Base-by-base conservation (phyloP, 2,329 filamentous ascomycete genomes). In the Stemphylium lycopersici region DNA sequence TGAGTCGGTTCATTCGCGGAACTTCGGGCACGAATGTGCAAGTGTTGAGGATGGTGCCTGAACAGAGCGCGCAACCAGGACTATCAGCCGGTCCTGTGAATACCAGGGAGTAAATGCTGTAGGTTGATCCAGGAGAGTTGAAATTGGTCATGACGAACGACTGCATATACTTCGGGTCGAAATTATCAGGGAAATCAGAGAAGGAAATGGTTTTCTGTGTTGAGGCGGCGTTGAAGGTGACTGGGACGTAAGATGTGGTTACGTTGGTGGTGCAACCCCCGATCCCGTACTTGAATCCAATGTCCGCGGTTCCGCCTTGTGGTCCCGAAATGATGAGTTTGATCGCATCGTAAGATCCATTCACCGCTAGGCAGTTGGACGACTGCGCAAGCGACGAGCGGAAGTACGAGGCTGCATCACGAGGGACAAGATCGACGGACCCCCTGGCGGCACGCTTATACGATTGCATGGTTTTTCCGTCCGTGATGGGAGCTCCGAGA, bases 31-130 rank as follows among this genome's bases (percentile, higher is more conserved):
- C 36, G 15, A 51, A 55, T 13, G 52, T 55, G 36, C 52, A 55
- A 0, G 52, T 51, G n/a, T 55, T 55, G 5, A 55, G 16, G 0
- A 55, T 51, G 7, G 52, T 55, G 13, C 52, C 52, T 13, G 52
- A 55, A 36, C 52, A 55, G 11, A 55, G 41, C 29, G 41, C 34
- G 12, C 52, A 55, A 33, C 52, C 52, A 4, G 52, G 52, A 31
- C 41, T 50, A 11, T 55, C n/a, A 36, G 31, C 37, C n/a, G 52
- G 47, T 13, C 52, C 41, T 5, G 47, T 51, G 22, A 55, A 55
- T 16, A 40, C 20, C 13, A 55, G 15, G 5, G 52, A 55, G 22
- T 45, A 34, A 3, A 55, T 24, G 6, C 47, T 47, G 12, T 55
- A 51, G 5, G 22, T 55, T 22, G 36, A 33, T 1, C 47, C 52